These are phyloP conservation scores for Nymphaea thermarum DNA, from an alignment of 164 flowering plant genomes.

Conservation along the genomic window DNA sequence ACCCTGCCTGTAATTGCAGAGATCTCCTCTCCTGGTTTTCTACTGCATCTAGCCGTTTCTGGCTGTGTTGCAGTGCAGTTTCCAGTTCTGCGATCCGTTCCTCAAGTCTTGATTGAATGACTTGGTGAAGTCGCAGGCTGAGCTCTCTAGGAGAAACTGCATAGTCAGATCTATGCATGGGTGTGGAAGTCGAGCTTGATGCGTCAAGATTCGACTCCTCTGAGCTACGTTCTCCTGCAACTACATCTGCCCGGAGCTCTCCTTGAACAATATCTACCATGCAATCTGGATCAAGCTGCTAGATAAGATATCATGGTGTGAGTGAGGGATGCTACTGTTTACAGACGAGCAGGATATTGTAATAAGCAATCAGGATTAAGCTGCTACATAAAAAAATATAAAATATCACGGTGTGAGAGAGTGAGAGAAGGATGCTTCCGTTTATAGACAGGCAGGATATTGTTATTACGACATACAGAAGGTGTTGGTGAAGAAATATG, in stretches of 20 bases:
- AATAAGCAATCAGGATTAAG: background rate
- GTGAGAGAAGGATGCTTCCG: no score
- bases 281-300: slow-evolving; percentile 58
- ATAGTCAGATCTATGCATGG: slow-evolving; percentile 23
- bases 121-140: slow-evolving; percentile 65
- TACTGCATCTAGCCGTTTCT: slow-evolving; percentile 24
- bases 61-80: slow-evolving; percentile 47
- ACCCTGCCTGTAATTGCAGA: slow-evolving; percentile 10
- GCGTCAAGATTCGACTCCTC: slow-evolving; percentile 23
- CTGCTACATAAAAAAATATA: background rate
- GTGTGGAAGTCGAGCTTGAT: slow-evolving; percentile 27
- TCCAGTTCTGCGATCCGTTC: slow-evolving; percentile 67
- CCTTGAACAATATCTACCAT: slow-evolving; percentile 40
- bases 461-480: no score
- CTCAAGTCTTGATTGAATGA: slow-evolving; percentile 67
- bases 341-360: no score
- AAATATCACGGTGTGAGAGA: background rate
- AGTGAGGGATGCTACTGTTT: background rate
- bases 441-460: no score
- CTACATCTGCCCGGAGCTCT: slow-evolving; percentile 39
- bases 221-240: slow-evolving; percentile 12
- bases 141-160: slow-evolving; percentile 73
- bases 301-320: background rate
- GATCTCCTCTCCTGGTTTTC: slow-evolving; percentile 19
- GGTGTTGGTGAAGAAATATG: no score